Conservation (phyloP, 306 rosid species). For the Begonia masoniana region DNA sequence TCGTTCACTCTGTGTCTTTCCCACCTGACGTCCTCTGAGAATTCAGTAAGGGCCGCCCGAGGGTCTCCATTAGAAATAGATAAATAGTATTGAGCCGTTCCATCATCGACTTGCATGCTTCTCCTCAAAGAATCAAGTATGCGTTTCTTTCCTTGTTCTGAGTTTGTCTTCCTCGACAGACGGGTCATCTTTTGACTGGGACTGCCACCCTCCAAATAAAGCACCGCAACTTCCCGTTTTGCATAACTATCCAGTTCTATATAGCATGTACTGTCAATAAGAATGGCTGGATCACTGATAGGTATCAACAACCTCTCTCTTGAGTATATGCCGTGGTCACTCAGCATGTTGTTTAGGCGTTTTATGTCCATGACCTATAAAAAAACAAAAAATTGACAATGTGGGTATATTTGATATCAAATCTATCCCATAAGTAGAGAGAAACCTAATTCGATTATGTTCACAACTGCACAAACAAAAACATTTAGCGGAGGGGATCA, state of each 20-base stretch:
- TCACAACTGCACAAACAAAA: no score
- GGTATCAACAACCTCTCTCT: constrained; percentile 89
- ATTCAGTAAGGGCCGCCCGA: constrained; percentile 69
- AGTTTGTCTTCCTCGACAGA: constrained; percentile 2
- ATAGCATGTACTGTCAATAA: constrained; percentile 50
- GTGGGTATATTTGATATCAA: background rate
- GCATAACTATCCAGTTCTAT: constrained; percentile 65
- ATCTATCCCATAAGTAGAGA: background rate
- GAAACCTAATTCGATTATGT: background rate
- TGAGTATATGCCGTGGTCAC: constrained; percentile 90
- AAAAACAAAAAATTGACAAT: constrained; percentile 2
- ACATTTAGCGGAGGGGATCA: no score
- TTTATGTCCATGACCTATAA: constrained; percentile 74
- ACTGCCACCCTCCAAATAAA: constrained; percentile 49
- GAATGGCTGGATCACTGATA: constrained; percentile 44
- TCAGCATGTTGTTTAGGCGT: constrained; percentile 91
- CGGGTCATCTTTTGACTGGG: constrained; percentile 23
- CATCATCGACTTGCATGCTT: constrained; percentile 85
- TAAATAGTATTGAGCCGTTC: constrained; percentile 76
- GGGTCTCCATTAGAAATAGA: constrained; percentile 79
- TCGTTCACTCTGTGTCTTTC: constrained; percentile 24
- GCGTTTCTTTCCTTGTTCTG: constrained; percentile 36
- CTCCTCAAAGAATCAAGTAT: constrained; percentile 63
- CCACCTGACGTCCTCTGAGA: constrained; percentile 73
- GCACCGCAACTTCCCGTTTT: constrained; percentile 81